Percentiles rank a stretch among this genome's conserved stretches.
phyloP scores from a whole-genome alignment of 1,284 basidiomycete genomes.

The Trametes polyzona region DNA sequence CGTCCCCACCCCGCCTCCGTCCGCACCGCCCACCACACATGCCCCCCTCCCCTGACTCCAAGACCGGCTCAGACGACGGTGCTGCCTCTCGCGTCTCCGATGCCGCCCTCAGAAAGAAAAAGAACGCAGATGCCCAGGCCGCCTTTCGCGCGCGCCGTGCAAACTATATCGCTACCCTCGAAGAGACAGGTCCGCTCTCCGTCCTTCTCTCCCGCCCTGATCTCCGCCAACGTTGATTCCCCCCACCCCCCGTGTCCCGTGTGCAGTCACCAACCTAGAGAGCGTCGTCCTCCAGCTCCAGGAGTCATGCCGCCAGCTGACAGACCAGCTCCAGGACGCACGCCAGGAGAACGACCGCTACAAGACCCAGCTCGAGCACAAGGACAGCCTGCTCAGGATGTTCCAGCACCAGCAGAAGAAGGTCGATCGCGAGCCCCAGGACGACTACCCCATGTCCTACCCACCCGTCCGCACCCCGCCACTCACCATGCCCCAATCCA shows the following conservation, averaged over 20 bases:
- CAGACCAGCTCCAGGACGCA: slow-evolving; percentile 58
- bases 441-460: slow-evolving; percentile 57
- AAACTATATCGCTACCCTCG: slow-evolving; percentile 85
- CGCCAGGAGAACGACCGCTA: slow-evolving; percentile 67
- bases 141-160: slow-evolving; percentile 74
- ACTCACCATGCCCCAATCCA: slow-evolving; percentile 33
- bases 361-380: slow-evolving; percentile 64
- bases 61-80: slow-evolving; percentile 44
- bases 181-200: slow-evolving; percentile 71
- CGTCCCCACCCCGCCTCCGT: slow-evolving; percentile 36
- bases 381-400: slow-evolving; percentile 72
- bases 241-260: slow-evolving; percentile 11
- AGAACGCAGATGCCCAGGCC: slow-evolving; percentile 81
- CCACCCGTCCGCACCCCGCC: slow-evolving; percentile 37
- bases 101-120: slow-evolving; percentile 78
- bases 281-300: slow-evolving; percentile 80
- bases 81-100: slow-evolving; percentile 48
- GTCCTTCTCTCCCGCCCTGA: slow-evolving; percentile 24
- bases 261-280: slow-evolving; percentile 72
- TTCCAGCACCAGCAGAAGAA: slow-evolving; percentile 59
- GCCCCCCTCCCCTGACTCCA: slow-evolving; percentile 37
- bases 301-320: slow-evolving; percentile 73
- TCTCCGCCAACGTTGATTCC: slow-evolving; percentile 28
- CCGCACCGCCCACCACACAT: no score
- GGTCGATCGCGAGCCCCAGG: slow-evolving; percentile 55